These are phyloP conservation scores for Komagataella phaffii DNA, from an alignment of 805 yeast genomes.

Conservation along the genomic window DNA sequence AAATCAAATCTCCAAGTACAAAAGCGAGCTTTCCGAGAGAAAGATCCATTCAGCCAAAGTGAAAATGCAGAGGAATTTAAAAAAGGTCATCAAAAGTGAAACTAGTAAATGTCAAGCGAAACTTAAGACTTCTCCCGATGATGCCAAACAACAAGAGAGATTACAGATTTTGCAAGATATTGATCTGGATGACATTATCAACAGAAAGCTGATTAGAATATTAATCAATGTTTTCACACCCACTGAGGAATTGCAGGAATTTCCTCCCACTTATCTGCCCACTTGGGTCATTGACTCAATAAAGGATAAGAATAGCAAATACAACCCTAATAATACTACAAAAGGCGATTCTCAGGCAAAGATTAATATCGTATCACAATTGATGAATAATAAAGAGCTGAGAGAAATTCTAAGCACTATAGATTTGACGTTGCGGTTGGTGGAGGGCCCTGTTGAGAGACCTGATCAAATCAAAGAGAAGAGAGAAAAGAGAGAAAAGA, in stretches of 20 bases:
- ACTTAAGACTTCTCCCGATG: constrained; percentile 3
- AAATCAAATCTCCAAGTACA: constrained; percentile 28
- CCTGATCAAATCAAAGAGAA: constrained; percentile 2
- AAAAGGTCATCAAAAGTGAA: constrained; percentile 10
- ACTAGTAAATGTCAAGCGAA: constrained; percentile 4
- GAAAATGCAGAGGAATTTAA: constrained; percentile 26
- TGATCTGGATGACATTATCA: constrained; percentile 3
- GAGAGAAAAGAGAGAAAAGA: constrained; percentile 3
- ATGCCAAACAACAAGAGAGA: constrained; percentile 6
- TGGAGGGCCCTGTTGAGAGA: constrained; percentile 15
- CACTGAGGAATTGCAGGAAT: constrained; percentile 15
- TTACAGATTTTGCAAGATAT: constrained; percentile 1
- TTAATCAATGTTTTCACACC: constrained; percentile 13
- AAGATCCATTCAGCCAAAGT: constrained; percentile 33
- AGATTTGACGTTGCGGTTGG: constrained; percentile 12
- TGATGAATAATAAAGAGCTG: constrained; percentile 31
- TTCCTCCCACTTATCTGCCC: constrained; percentile 24
- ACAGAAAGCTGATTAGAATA: constrained; percentile 8
- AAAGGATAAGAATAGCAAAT: constrained; percentile 15
- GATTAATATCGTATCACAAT: constrained; percentile 32
- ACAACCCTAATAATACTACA: constrained; percentile 36
- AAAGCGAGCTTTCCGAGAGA: constrained; percentile 28
- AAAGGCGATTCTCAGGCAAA: constrained; percentile 23
- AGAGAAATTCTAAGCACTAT: constrained; percentile 15
- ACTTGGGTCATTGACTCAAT: constrained; percentile 16